These are phyloP conservation scores for Exserohilum turcica DNA, from an alignment of 2,329 filamentous ascomycete genomes.

Conservation along the genomic window DNA sequence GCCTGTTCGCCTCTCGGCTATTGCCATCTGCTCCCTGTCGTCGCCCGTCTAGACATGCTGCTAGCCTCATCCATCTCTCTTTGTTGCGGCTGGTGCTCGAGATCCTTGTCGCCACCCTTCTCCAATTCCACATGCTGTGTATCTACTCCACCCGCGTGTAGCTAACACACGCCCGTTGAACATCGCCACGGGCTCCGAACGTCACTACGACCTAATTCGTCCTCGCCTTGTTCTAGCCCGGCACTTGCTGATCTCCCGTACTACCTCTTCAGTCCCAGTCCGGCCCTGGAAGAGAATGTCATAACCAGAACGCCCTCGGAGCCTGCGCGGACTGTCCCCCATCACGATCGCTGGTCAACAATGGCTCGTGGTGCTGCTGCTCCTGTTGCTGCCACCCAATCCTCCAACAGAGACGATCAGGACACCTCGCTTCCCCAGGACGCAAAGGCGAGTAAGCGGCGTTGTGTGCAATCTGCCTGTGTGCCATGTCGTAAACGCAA, in stretches of 20 bases:
- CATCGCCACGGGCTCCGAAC: constrained; percentile 15
- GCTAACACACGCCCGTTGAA: constrained; percentile 9
- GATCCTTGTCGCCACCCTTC: constrained; percentile 8
- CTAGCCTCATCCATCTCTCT: constrained; percentile 5
- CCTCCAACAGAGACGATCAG: constrained; percentile 27
- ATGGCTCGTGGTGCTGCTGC: constrained; percentile 39
- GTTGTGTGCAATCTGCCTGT: constrained; percentile 50
- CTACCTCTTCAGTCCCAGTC: constrained; percentile 3
- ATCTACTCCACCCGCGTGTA: constrained; percentile 5
- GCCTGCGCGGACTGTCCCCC: constrained; percentile 17
- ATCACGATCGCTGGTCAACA: constrained; percentile 14
- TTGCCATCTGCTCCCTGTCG: background rate
- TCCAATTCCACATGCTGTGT: constrained; percentile 8
- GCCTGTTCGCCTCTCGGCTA: constrained; percentile 5
- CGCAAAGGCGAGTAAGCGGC: constrained; percentile 39
- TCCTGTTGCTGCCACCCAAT: constrained; percentile 24
- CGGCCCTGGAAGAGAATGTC: constrained; percentile 18
- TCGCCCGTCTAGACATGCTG: constrained; percentile 3
- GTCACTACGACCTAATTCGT: constrained; percentile 16
- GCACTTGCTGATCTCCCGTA: constrained; percentile 16
- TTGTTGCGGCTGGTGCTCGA: background rate
- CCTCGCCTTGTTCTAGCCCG: constrained; percentile 2
- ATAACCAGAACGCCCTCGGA: constrained; percentile 26
- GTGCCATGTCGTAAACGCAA: constrained; percentile 59
- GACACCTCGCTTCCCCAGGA: constrained; percentile 22